Percentiles rank a stretch among this genome's conserved stretches.
Conservation (phyloP, 2,329 filamentous ascomycete species). For the Pseudocercospora crystallina region DNA sequence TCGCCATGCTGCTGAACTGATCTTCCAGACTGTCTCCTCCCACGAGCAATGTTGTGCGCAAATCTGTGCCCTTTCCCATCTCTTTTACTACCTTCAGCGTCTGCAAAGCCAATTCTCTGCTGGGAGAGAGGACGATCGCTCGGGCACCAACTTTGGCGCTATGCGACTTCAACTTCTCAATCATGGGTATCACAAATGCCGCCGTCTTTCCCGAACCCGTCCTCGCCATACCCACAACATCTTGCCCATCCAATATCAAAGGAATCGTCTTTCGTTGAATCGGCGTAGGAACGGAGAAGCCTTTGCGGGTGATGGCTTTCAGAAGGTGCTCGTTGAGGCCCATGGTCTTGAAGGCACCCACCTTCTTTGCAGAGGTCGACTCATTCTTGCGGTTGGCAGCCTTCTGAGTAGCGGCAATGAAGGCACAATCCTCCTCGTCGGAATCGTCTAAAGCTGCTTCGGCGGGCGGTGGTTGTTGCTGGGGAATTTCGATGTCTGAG, state of each 20-base stretch:
- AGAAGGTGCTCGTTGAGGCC: constrained; percentile 78
- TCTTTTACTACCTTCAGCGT: constrained; percentile 97
- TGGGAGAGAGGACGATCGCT: constrained; percentile 86
- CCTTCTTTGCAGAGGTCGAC: constrained; percentile 87
- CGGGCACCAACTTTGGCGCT: constrained; percentile 82
- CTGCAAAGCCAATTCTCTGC: constrained; percentile 89
- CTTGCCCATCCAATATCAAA: constrained; percentile 80
- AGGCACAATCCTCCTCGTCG: constrained; percentile 69
- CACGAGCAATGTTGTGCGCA: constrained; percentile 86
- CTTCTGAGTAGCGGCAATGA: constrained; percentile 84
- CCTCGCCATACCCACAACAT: constrained; percentile 98
- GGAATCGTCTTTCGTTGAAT: constrained; percentile 98
- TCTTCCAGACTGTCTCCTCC: constrained; percentile 95
- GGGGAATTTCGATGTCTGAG: constrained; percentile 8
- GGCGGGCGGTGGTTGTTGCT: constrained; percentile 7
- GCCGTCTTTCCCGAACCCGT: constrained; percentile 99
- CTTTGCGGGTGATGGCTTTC: constrained; percentile 89
- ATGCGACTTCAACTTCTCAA: constrained; percentile 86
- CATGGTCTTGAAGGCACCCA: constrained; percentile 96
- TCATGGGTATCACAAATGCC: constrained; percentile 97
- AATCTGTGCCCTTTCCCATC: constrained; percentile 82
- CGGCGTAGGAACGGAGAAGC: constrained; percentile 92
- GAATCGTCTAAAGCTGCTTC: constrained; percentile 32
- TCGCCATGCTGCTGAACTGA: constrained; percentile 88
- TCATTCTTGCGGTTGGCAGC: constrained; percentile 82